Percentiles rank a stretch among this genome's conserved stretches.
Conservation (phyloP, 331 rosid genomes). For the Spiraea crenata region DNA sequence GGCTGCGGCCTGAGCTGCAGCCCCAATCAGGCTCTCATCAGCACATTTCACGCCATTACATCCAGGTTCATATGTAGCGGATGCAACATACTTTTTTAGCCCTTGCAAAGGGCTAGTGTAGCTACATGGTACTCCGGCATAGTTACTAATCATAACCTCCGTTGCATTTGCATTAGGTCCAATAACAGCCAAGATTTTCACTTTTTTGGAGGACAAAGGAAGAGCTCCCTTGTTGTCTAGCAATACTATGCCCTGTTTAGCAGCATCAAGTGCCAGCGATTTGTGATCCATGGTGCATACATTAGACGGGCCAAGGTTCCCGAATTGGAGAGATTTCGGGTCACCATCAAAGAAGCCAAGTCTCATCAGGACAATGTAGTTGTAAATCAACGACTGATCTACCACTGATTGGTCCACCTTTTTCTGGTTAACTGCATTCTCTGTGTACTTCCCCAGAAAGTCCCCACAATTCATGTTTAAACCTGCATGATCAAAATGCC, state of each 20-base stretch:
- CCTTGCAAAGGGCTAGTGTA: slow-evolving; percentile 63
- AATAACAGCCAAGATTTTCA: slow-evolving; percentile 41
- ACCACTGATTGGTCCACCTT: slow-evolving; percentile 52
- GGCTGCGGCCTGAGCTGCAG: slow-evolving; percentile 46
- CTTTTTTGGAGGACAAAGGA: slow-evolving; percentile 39
- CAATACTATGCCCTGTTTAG: slow-evolving; percentile 71
- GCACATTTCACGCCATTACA: slow-evolving; percentile 50
- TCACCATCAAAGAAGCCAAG: slow-evolving; percentile 73
- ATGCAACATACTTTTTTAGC: slow-evolving; percentile 42
- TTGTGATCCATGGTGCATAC: slow-evolving; percentile 58
- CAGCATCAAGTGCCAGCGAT: slow-evolving; percentile 61
- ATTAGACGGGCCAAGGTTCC: slow-evolving; percentile 62
- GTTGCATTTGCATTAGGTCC: slow-evolving; percentile 79
- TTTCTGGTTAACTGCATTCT: slow-evolving; percentile 48
- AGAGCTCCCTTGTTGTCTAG: slow-evolving; percentile 54
- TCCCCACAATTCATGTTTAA: slow-evolving; percentile 75
- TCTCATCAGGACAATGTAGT: slow-evolving; percentile 73
- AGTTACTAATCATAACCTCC: slow-evolving; percentile 60
- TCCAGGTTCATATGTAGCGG: slow-evolving; percentile 47
- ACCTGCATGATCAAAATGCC: slow-evolving; percentile 42
- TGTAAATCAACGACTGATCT: slow-evolving; percentile 67
- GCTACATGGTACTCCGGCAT: slow-evolving; percentile 52
- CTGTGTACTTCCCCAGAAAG: slow-evolving; percentile 52
- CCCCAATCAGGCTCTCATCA: slow-evolving; percentile 47
- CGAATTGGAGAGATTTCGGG: slow-evolving; percentile 48